phyloP scores from a whole-genome alignment of 208 protist species.

The Leishmania lainsoni region DNA sequence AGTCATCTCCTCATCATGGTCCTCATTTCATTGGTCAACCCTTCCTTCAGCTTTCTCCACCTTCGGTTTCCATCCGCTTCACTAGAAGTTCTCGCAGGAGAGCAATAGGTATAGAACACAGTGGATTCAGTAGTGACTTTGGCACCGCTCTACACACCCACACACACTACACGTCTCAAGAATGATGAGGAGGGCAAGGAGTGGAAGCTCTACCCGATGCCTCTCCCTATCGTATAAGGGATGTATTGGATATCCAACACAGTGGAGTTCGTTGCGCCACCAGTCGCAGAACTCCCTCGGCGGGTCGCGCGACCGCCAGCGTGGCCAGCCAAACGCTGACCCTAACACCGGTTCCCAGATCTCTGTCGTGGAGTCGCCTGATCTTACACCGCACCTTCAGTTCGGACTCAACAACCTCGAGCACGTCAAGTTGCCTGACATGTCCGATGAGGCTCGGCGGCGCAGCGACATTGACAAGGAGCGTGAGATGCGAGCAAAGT shows the following conservation, averaged over 20 bases:
- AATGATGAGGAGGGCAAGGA: conserved; percentile 30
- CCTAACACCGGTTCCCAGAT: conserved; percentile 76
- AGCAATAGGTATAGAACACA: background rate
- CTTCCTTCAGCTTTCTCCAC: background rate
- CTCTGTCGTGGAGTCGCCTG: conserved; percentile 77
- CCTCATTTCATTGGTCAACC: background rate
- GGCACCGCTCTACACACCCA: background rate
- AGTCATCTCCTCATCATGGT: background rate
- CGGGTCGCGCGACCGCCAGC: conserved; percentile 64
- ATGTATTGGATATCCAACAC: conserved; percentile 3
- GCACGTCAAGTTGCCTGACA: conserved; percentile 70
- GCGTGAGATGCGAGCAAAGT: conserved; percentile 69
- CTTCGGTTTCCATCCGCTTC: background rate
- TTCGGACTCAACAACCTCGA: conserved; percentile 82
- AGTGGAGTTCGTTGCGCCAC: conserved; percentile 23
- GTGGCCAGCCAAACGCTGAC: conserved; percentile 73
- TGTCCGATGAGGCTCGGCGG: conserved; percentile 46
- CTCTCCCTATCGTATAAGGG: conserved; percentile 2
- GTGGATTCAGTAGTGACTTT: background rate
- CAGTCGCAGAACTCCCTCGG: conserved; percentile 53
- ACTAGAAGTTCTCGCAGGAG: background rate
- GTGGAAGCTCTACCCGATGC: conserved; percentile 10
- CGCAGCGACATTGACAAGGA: conserved; percentile 84
- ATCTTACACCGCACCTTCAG: conserved; percentile 74
- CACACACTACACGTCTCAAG: background rate